These are phyloP conservation scores for Beauveria scarabaeidicola DNA, from an alignment of 2,329 filamentous ascomycete species.

Conservation along the genomic window DNA sequence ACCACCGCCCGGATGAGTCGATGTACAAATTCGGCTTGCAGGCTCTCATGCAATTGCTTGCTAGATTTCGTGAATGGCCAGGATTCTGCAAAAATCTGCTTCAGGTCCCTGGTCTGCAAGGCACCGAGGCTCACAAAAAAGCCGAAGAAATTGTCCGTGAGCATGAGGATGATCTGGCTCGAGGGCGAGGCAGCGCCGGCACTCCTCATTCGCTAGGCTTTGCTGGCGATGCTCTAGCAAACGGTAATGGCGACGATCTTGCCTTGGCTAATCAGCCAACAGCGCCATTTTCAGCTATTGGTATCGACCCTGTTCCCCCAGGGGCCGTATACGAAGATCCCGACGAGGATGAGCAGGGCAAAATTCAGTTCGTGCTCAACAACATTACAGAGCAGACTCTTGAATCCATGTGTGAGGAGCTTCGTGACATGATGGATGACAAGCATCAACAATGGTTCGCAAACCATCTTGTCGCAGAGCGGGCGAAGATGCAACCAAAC, in stretches of 20 bases:
- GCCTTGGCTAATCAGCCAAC: constrained; percentile 49
- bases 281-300: constrained; percentile 69
- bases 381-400: constrained; percentile 90
- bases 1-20: constrained; percentile 70
- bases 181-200: constrained; percentile 44
- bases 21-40: constrained; percentile 99
- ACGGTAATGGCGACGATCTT: constrained; percentile 62
- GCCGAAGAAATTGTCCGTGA: constrained; percentile 72
- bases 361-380: constrained; percentile 91
- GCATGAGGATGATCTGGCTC: constrained; percentile 51
- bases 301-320: constrained; percentile 60
- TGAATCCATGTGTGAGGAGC: constrained; percentile 71
- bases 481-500: constrained; percentile 94
- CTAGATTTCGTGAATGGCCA: constrained; percentile 86
- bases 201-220: constrained; percentile 28
- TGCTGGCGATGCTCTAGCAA: constrained; percentile 47
- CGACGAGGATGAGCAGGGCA: constrained; percentile 76
- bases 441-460: constrained; percentile 96
- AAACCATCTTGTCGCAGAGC: constrained; percentile 86
- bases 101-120: constrained; percentile 71
- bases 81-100: constrained; percentile 82
- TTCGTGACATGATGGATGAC: constrained; percentile 68
- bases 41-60: constrained; percentile 79
- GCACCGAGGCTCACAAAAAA: constrained; percentile 75
- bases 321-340: constrained; percentile 70